Evolutionary conservation across 2,329 filamentous ascomycete genomes (phyloP), one percentile per base, ranked within the genome.

Genomic region (Coniella vitis): DNA sequence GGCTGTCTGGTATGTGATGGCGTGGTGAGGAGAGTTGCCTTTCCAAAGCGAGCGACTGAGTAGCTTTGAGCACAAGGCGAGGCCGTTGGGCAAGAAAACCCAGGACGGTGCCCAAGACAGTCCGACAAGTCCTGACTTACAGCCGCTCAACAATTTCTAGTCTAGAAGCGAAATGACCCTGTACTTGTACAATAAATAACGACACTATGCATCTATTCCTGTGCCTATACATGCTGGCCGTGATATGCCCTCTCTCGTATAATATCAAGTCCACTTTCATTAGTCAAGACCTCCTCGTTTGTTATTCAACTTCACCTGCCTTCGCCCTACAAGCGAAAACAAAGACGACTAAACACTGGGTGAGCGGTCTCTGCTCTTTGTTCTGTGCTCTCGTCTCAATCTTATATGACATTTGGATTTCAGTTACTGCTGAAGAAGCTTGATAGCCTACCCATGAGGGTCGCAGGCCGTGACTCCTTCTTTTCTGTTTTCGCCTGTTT

Each of bases 171-270:
- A 29, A 29, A 29, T 29, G 25, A 20, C 37, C 37, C 19, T 61
- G 58, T 61, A 58, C 42, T 56, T 57, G 58, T 56, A 58, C 48
- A 60, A 58, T 46, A 43, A 38, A 38, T 32, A 31, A 47, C 35
- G 45, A 41, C 13, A 41, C 14, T 36, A 31, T 21, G 40, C 19
- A 12, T 20, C 4, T 4, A 21, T 19, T 7, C 9, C 17, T n/a
- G 4, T 16, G 4, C 17, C 17, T 19, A 2, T 13, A 14, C 34
- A 13, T 44, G 41, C 19, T 47, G 21, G 13, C 39, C 17, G 20
- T 20, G 13, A 41, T 36, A 22, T 37, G 9, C n/a, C 7, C 31
- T 41, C 7, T 25, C n/a, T 12, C 14, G 10, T 12, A n/a, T 16
- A 10, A 25, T 9, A 29, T 7, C n/a, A 13, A 3, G 10, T 10